Evolutionary conservation across 1,284 basidiomycete species (phyloP).

Genomic region (Quambalaria eucalypti): DNA sequence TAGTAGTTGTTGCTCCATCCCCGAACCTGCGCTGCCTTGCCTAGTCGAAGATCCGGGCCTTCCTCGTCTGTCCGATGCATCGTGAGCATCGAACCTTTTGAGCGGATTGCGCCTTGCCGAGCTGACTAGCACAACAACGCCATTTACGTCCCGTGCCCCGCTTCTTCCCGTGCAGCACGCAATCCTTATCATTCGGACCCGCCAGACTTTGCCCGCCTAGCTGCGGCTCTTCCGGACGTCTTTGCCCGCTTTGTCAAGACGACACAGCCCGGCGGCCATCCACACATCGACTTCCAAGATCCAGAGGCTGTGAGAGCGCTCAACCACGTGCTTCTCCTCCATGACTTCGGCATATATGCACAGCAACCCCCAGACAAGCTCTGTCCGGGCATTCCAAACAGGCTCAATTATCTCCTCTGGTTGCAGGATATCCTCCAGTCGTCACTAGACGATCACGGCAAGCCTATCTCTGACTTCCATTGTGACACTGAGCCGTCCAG

Average conservation of each 20-base stretch:
- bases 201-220: neutral
- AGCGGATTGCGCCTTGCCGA: too few species aligned
- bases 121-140: too few species aligned
- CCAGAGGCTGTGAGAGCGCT: slow-evolving; percentile 9
- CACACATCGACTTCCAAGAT: slow-evolving; percentile 10
- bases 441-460: neutral
- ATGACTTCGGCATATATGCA: slow-evolving; percentile 16
- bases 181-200: neutral
- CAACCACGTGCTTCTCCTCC: slow-evolving; percentile 10
- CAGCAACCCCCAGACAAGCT: slow-evolving; percentile 9
- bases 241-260: too few species aligned
- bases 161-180: neutral
- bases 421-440: slow-evolving; percentile 7
- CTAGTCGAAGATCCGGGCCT: too few species aligned
- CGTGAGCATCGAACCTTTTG: too few species aligned
- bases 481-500: too few species aligned
- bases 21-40: too few species aligned
- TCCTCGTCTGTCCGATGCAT: too few species aligned
- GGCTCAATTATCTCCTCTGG: slow-evolving; percentile 14
- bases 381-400: slow-evolving; percentile 18
- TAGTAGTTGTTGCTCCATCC: too few species aligned
- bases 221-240: neutral
- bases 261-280: neutral
- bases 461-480: neutral
- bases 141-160: too few species aligned